phyloP scores from a whole-genome alignment of 495 filamentous ascomycete genomes.

The Antarctomyces pellizariae region DNA sequence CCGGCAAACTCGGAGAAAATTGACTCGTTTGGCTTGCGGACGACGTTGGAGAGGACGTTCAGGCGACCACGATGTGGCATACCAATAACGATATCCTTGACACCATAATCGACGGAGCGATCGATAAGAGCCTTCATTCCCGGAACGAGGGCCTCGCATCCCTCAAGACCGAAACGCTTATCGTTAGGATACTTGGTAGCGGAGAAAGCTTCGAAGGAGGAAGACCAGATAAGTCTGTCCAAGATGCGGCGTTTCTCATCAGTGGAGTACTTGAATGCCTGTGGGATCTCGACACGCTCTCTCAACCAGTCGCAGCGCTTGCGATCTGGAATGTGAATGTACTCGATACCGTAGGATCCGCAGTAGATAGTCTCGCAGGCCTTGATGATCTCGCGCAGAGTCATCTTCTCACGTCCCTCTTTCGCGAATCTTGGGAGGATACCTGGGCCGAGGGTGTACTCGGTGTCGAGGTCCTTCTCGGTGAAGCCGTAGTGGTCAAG shows the following conservation, averaged over 20 bases:
- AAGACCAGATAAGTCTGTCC: conserved; percentile 93
- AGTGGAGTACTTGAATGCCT: conserved; percentile 82
- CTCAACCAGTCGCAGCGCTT: conserved; percentile 97
- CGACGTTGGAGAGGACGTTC: conserved; percentile 94
- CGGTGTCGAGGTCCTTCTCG: conserved; percentile 80
- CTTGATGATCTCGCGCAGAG: conserved; percentile 74
- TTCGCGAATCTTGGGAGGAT: conserved; percentile 86
- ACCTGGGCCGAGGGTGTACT: conserved; percentile 81
- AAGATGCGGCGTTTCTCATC: conserved; percentile 95
- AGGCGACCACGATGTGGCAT: conserved; percentile 98
- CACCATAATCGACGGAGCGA: conserved; percentile 88
- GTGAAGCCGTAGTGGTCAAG: conserved; percentile 86
- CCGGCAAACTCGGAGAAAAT: conserved; percentile 98
- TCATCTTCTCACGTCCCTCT: conserved; percentile 82
- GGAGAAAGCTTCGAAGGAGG: conserved; percentile 84
- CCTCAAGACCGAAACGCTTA: conserved; percentile 96
- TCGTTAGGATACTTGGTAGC: conserved; percentile 97
- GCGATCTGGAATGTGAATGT: conserved; percentile 94
- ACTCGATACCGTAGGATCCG: conserved; percentile 87
- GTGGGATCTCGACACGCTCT: conserved; percentile 78
- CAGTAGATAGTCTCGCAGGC: conserved; percentile 93
- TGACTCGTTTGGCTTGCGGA: conserved; percentile 95
- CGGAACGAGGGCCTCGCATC: conserved; percentile 84
- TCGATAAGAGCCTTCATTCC: conserved; percentile 99
- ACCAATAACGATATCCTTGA: conserved; percentile 97